phyloP scores from a whole-genome alignment of 805 yeast species.

The Lachancea sp. region DNA sequence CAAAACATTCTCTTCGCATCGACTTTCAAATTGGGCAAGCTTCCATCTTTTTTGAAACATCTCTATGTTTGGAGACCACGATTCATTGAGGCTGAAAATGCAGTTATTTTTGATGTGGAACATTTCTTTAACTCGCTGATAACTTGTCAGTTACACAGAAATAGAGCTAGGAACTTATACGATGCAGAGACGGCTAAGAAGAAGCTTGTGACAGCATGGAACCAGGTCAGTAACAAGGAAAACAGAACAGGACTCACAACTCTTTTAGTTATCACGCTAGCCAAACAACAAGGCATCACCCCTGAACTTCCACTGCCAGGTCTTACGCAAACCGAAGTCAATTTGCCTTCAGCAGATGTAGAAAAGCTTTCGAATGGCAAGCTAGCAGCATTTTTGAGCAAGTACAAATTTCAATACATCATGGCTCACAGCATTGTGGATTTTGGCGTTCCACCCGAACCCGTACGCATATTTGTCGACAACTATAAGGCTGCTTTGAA shows the following conservation, averaged over 20 bases:
- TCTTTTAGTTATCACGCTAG: slow-evolving; percentile 15
- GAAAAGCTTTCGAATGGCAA: slow-evolving; percentile 10
- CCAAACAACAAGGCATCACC: slow-evolving; percentile 16
- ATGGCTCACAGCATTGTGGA: slow-evolving; percentile 18
- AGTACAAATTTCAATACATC: slow-evolving; percentile 21
- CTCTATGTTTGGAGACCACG: slow-evolving; percentile 15
- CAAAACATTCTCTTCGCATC: slow-evolving; percentile 24
- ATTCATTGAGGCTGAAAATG: slow-evolving; percentile 21
- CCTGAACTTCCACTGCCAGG: slow-evolving; percentile 9
- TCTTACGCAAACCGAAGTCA: slow-evolving; percentile 9
- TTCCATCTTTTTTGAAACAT: slow-evolving; percentile 17
- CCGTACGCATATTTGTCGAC: slow-evolving; percentile 12
- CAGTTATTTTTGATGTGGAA: slow-evolving; percentile 22
- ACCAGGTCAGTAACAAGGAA: slow-evolving; percentile 12
- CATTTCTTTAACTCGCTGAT: slow-evolving; percentile 26
- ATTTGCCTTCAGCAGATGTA: slow-evolving; percentile 11
- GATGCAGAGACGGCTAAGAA: slow-evolving; percentile 16
- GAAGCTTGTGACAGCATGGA: slow-evolving; percentile 23
- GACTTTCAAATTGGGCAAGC: slow-evolving; percentile 23
- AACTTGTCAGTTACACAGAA: slow-evolving; percentile 29
- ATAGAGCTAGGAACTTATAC: slow-evolving; percentile 12
- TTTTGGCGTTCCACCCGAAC: slow-evolving; percentile 11
- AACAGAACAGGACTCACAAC: slow-evolving; percentile 24
- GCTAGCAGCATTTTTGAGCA: slow-evolving; percentile 11
- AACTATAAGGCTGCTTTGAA: slow-evolving; percentile 10